Base-by-base conservation (phyloP, 2,329 filamentous ascomycete species). In the Lachnellula occidentalis region DNA sequence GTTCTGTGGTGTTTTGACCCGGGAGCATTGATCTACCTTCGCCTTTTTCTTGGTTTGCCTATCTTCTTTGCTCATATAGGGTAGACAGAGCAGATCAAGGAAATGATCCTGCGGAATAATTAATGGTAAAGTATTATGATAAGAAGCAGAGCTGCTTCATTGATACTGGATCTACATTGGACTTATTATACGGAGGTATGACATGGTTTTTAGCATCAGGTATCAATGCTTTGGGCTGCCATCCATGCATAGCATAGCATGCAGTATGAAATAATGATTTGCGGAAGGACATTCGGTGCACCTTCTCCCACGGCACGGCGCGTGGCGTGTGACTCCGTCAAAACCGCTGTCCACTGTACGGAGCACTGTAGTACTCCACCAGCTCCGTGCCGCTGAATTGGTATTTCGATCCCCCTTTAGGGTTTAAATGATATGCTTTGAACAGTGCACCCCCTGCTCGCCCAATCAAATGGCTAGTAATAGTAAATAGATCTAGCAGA, bases 181-280 rank as follows among this genome's bases (percentile, higher is more conserved):
- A 50, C 42, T 41, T 42, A n/a, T 50, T 34, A 50, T 49, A n/a
- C n/a, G n/a, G n/a, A n/a, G n/a, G n/a, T n/a, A 56, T 53, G 54
- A 52, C 54, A 53, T 37, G 19, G 50, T 56, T 52, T 51, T 52
- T 36, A 45, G 48, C 24, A 56, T 65, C 58, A 65, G 63, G 64
- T 63, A 66, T 59, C 43, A 46, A 58, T 61, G 55, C 52, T 36
- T 66, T 64, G 57, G 64, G 64, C 62, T 59, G 64, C 63, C 21
- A 66, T 65, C n/a, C n/a, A n/a, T n/a, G n/a, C n/a, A n/a, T n/a
- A n/a, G 62, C 61, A 51, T 56, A 58, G 56, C 57, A 64, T 52
- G 52, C 39, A 42, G 51, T 39, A 51, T 52, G 52, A 41, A 42
- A 53, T 39, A 50, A 45, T 39, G 50, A 51, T 59, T 56, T 50